These are phyloP conservation scores for Pleurotus tuoliensis DNA, from an alignment of 768 basidiomycete genomes.

Conservation along the genomic window DNA sequence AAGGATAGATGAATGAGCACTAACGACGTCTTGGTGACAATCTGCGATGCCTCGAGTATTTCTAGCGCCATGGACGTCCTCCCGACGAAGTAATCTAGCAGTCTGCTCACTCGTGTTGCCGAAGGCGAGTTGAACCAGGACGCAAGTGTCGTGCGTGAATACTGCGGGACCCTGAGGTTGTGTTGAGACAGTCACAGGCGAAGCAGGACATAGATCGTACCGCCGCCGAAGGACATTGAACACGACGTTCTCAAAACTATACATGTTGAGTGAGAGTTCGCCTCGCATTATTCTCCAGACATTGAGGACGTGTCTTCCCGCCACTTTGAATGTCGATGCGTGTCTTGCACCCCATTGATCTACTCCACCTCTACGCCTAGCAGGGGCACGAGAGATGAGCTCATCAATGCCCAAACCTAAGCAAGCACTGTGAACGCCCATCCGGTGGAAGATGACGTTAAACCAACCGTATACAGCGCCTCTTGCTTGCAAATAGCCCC, in stretches of 20 bases:
- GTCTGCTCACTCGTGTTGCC: conserved; percentile 48
- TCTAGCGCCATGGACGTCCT: conserved; percentile 71
- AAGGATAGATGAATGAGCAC: conserved; percentile 17
- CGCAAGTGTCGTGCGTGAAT: conserved; percentile 57
- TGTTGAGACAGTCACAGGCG: conserved; percentile 5
- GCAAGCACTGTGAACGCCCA: conserved; percentile 27
- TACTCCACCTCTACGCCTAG: conserved; percentile 28
- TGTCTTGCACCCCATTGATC: conserved; percentile 73
- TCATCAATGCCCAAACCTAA: conserved; percentile 72
- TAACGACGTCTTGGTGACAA: conserved; percentile 88
- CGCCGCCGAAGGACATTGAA: conserved; percentile 76
- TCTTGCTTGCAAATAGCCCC: conserved; percentile 85
- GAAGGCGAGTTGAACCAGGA: conserved; percentile 62
- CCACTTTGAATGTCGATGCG: conserved; percentile 78
- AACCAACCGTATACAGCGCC: conserved; percentile 52
- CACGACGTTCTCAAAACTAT: conserved; percentile 87
- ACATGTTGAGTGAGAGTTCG: conserved; percentile 72
- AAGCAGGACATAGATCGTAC: conserved; percentile 31
- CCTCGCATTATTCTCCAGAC: conserved; percentile 89
- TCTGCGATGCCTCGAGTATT: conserved; percentile 76
- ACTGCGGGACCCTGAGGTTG: conserved; percentile 66
- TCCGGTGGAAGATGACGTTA: conserved; percentile 24
- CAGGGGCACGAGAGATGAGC: conserved; percentile 71
- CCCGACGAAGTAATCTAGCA: conserved; percentile 61
- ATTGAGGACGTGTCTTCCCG: conserved; percentile 89